phyloP scores from a whole-genome alignment of 2,329 filamentous ascomycete species.

The Periconia macrospinosa region DNA sequence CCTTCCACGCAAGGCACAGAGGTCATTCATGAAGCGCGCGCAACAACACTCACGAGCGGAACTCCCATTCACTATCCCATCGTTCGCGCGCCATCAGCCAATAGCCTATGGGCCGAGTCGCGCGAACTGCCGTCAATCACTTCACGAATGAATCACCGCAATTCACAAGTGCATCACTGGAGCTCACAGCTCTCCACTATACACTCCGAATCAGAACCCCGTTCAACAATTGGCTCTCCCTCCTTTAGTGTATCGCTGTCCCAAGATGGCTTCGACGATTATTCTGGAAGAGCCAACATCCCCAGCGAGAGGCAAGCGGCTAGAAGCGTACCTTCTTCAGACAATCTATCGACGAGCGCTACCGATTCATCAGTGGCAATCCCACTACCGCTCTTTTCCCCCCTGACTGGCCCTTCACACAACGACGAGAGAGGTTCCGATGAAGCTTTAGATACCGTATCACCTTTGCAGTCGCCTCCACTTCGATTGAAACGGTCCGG shows the following conservation, averaged over 20 bases:
- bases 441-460: conserved; percentile 43
- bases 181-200: conserved; percentile 46
- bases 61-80: conserved; percentile 39
- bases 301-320: conserved; percentile 37
- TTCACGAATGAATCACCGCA: conserved; percentile 44
- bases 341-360: conserved; percentile 30
- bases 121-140: conserved; percentile 36
- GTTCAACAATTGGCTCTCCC: conserved; percentile 35
- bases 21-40: conserved; percentile 39
- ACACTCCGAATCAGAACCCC: conserved; percentile 39
- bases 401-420: conserved; percentile 20
- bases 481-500: conserved; percentile 43
- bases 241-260: conserved; percentile 37
- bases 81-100: conserved; percentile 39
- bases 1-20: conserved; percentile 34
- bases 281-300: conserved; percentile 21
- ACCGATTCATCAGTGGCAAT: conserved; percentile 39
- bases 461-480: conserved; percentile 42
- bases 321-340: conserved; percentile 33
- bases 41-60: conserved; percentile 38
- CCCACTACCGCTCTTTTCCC: conserved; percentile 41
- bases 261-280: conserved; percentile 30
- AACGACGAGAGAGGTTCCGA: conserved; percentile 34
- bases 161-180: conserved; percentile 40
- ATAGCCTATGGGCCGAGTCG: conserved; percentile 39